Evolutionary conservation across 2,329 filamentous ascomycete genomes (phyloP), one percentile per base, ranked within the genome.

Genomic region (Capronia americana): DNA sequence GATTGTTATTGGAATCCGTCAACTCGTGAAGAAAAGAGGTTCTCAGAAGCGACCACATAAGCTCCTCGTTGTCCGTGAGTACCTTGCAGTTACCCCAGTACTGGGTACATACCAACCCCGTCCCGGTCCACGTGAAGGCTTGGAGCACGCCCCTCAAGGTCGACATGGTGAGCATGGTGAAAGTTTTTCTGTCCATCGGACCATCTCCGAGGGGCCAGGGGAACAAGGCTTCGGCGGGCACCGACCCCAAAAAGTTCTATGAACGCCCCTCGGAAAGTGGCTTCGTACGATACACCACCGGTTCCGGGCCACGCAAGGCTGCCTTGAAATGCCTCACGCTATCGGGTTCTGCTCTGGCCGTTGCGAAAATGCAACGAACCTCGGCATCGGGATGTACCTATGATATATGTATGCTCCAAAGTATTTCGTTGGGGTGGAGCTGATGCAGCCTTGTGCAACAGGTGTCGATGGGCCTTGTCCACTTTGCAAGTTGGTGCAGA

Each of bases 221-320:
- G 53, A 23, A 32, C 57, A 34, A 59, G 57, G 41, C 38, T 41
- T 44, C 38, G 38, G 38, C 38, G 38, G 17, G 38, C 38, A 44
- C 5, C 38, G 17, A 44, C 38, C 38, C 38, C 17, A 44, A 44
- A 44, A 44, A n/a, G 17, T 8, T 44, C 17, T n/a, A 6, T 41
- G 6, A 2, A n/a, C 5, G 17, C 38, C 6, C 38, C 6, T 44
- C 38, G 38, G 38, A n/a, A n/a, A 44, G 14, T 8, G 38, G 17
- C 11, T n/a, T 44, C 14, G 38, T 44, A 44, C 38, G 17, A 44
- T 17, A 44, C 38, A 8, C 6, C 14, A n/a, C 38, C 38, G 1
- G 41, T 17, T 14, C 30, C 57, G 23, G 46, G 38, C 57, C 23
- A 38, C 41, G 57, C 57, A 59, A 59, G 57, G 57, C 57, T 59